Conservation (phyloP, 139 green algal species). For the Chlamydomonas asymmetrica region DNA sequence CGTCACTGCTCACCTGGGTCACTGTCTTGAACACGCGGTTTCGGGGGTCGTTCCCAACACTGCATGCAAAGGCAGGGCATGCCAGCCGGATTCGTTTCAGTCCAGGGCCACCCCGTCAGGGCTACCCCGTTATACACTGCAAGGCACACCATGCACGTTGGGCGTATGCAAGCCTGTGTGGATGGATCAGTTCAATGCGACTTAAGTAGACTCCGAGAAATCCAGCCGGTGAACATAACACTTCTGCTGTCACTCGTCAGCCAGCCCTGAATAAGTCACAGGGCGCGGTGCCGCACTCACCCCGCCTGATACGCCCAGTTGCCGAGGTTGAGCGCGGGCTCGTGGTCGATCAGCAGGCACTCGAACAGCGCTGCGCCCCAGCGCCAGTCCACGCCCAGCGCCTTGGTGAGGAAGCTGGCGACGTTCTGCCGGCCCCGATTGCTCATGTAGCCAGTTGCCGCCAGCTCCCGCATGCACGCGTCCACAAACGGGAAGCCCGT, state of each 20-base stretch:
- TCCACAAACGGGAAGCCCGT: conserved; percentile 87
- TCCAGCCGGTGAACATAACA: too few species aligned
- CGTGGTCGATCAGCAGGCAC: conserved; percentile 73
- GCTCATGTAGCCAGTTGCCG: conserved; percentile 78
- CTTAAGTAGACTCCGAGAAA: too few species aligned
- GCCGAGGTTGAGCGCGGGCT: conserved; percentile 66
- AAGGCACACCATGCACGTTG: too few species aligned
- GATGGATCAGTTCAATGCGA: too few species aligned
- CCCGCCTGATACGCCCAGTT: conserved; percentile 72
- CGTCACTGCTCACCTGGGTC: conserved; percentile 32
- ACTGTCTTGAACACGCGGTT: conserved; percentile 60
- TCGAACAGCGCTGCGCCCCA: conserved; percentile 77
- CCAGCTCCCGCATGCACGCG: conserved; percentile 85
- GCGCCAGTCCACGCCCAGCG: conserved; percentile 78
- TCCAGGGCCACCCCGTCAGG: too few species aligned
- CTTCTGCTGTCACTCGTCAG: too few species aligned
- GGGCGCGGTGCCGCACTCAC: too few species aligned
- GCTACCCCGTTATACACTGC: too few species aligned
- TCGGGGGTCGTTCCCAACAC: conserved; percentile 49
- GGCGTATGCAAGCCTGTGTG: too few species aligned
- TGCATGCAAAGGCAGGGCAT: too few species aligned
- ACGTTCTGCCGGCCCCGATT: conserved; percentile 80
- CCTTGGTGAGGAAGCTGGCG: conserved; percentile 57
- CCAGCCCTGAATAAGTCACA: too few species aligned
- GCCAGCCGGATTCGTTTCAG: too few species aligned